A percentile compares a stretch with the other conserved stretches of the same genome.
Conservation (phyloP, 306 rosid genomes). For the Citrullus mucosospermus region DNA sequence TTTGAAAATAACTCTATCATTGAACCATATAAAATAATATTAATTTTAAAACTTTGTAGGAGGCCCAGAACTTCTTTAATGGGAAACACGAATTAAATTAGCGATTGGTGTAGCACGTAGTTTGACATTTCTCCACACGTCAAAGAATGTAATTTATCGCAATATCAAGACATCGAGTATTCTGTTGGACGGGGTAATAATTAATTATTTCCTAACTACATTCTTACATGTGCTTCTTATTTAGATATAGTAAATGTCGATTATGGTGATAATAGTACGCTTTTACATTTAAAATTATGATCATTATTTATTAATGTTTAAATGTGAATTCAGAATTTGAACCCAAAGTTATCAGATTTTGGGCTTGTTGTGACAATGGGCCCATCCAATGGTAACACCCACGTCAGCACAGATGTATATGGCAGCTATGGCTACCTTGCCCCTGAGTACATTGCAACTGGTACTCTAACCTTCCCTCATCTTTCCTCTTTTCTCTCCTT, state of each 20-base stretch:
- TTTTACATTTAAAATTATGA: no score
- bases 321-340: constrained; percentile 22
- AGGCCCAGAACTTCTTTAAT: constrained; percentile 52
- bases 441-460: constrained; percentile 77
- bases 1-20: no score
- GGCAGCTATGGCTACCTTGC: constrained; percentile 91
- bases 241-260: no score
- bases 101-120: constrained; percentile 86
- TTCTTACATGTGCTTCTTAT: no score
- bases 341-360: constrained; percentile 74
- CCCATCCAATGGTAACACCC: constrained; percentile 50
- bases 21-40: no score
- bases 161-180: constrained; percentile 85
- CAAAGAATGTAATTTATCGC: constrained; percentile 63
- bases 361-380: constrained; percentile 84
- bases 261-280: no score
- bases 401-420: constrained; percentile 48
- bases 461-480: constrained; percentile 9
- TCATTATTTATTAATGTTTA: not conserved
- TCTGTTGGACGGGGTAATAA: constrained; percentile 47
- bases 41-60: constrained; percentile 2
- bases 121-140: constrained; percentile 43
- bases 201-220: not conserved
- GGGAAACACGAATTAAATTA: constrained; percentile 56
- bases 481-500: no score